These are phyloP conservation scores for Piromyces sp. DNA, from an alignment of 192 early-diverging fungal genomes.

Conservation along the genomic window DNA sequence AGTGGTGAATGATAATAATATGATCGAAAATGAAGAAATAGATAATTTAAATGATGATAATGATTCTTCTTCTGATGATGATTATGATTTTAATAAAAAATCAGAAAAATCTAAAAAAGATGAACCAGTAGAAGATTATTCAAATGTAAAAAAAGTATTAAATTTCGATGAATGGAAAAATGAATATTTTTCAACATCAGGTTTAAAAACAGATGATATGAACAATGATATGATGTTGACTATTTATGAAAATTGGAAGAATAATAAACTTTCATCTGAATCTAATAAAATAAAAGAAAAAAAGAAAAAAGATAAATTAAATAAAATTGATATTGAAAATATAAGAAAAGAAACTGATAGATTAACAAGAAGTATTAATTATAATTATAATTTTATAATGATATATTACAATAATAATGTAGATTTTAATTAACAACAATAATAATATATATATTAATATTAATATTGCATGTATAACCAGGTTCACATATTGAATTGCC, in stretches of 20 bases:
- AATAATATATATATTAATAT: no score
- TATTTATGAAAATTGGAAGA: background rate
- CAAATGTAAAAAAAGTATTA: background rate
- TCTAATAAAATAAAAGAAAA: background rate
- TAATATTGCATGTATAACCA: background rate
- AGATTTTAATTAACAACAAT: no score
- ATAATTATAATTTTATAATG: no score
- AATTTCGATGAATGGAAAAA: background rate
- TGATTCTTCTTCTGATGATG: background rate
- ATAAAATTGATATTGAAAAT: background rate
- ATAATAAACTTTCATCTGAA: background rate
- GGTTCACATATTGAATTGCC: background rate
- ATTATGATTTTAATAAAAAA: background rate
- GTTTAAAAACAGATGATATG: background rate
- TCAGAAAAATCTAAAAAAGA: background rate
- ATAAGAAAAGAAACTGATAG: background rate
- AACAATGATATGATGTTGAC: background rate
- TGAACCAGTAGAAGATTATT: background rate
- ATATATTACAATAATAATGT: no score
- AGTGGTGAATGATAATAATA: background rate
- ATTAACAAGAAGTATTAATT: background rate
- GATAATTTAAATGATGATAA: background rate
- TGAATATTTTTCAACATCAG: background rate
- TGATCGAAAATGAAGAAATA: background rate
- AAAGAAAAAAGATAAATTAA: background rate